Percentiles rank a stretch among this genome's conserved stretches.
Evolutionary conservation across 2,329 filamentous ascomycete species (phyloP).

Genomic region (Sarocladium brachiariae): DNA sequence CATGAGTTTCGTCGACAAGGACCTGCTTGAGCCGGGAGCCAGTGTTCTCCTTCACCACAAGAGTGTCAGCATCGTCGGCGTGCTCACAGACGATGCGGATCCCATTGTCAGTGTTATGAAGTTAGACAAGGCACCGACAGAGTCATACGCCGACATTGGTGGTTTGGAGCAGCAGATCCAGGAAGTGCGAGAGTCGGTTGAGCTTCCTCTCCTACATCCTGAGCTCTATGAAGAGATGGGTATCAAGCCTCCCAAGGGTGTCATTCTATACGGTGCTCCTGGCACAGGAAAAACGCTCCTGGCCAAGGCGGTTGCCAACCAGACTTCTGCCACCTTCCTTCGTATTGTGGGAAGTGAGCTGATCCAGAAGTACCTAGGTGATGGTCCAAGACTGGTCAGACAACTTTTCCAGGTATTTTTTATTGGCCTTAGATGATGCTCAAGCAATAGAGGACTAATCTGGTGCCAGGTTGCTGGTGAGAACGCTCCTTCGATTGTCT

Average conservation of each 20-base stretch:
- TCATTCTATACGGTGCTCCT: conserved; percentile 95
- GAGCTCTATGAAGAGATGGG: conserved; percentile 99
- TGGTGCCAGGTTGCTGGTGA: conserved; percentile 76
- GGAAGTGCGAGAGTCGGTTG: conserved; percentile 94
- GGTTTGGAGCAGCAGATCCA: conserved; percentile 93
- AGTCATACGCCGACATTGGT: conserved; percentile 98
- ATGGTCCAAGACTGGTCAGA: conserved; percentile 87
- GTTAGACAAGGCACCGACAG: conserved; percentile 95
- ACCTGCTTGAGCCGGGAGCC: conserved; percentile 90
- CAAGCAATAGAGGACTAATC: no score
- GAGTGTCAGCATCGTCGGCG: conserved; percentile 94
- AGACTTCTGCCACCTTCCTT: conserved; percentile 97
- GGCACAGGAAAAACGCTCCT: conserved; percentile 95
- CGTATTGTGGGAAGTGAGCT: conserved; percentile 95
- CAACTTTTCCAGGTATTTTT: conserved; percentile 75
- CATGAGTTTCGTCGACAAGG: conserved; percentile 99
- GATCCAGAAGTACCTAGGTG: conserved; percentile 97
- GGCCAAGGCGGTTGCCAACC: conserved; percentile 95
- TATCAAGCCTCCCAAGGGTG: conserved; percentile 98
- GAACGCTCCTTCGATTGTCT: conserved; percentile 93
- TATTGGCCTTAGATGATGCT: no score
- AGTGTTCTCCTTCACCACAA: conserved; percentile 96
- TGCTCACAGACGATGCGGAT: conserved; percentile 92
- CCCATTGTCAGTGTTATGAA: conserved; percentile 98
- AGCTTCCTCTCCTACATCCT: conserved; percentile 87